Conservation (phyloP, 768 basidiomycete genomes). For the Lyophyllum decastes region DNA sequence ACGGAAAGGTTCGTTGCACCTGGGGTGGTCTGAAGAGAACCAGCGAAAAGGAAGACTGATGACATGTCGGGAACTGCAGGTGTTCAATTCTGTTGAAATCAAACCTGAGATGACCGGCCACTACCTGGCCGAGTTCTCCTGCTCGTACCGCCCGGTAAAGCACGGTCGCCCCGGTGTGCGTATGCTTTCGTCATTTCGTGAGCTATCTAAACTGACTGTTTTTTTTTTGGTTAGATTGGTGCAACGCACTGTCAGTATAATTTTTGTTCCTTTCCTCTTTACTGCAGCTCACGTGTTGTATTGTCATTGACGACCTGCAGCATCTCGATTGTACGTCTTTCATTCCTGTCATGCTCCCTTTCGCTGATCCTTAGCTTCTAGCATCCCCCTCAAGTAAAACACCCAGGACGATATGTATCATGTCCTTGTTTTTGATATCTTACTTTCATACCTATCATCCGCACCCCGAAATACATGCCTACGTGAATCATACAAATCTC, state of each 20-base stretch:
- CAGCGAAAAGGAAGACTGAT: background rate
- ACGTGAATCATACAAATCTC: conserved; percentile 4
- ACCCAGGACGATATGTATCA: conserved; percentile 21
- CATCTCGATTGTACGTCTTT: conserved; percentile 72
- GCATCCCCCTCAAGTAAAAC: conserved; percentile 95
- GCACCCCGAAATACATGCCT: conserved; percentile 16
- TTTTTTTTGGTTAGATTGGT: conserved; percentile 60
- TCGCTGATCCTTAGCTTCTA: conserved; percentile 28
- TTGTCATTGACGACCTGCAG: conserved; percentile 32
- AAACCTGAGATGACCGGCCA: conserved; percentile 99
- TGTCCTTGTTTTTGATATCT: conserved; percentile 19
- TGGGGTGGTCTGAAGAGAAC: background rate
- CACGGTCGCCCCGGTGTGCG: conserved; percentile 99
- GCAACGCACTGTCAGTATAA: conserved; percentile 79
- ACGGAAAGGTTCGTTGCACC: conserved; percentile 73
- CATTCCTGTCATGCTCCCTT: background rate
- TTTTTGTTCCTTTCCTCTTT: background rate
- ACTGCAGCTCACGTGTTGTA: conserved; percentile 8
- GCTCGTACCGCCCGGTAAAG: conserved; percentile 98
- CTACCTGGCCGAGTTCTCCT: conserved; percentile 97
- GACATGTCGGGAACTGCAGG: conserved; percentile 38
- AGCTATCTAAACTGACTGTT: conserved; percentile 6
- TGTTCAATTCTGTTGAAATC: conserved; percentile 97
- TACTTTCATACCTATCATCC: conserved; percentile 11
- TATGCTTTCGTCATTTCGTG: conserved; percentile 16